Base-by-base conservation (phyloP, 1,284 basidiomycete species). In the Malassezia furfur region DNA sequence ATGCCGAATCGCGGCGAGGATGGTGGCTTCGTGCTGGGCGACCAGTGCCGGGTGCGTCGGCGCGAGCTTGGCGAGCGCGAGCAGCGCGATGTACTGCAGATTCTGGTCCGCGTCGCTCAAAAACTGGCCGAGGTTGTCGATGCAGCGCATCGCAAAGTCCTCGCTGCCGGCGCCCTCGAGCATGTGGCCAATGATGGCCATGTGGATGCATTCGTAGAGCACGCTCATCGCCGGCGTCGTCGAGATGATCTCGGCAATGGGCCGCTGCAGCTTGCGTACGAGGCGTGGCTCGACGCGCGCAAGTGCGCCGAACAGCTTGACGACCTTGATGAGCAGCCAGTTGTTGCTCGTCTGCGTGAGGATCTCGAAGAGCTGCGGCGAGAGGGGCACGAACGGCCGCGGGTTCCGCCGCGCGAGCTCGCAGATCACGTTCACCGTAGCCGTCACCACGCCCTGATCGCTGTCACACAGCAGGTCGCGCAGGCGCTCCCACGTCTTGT, bases 281-380 rank as follows among this genome's bases (percentile, higher is more conserved):
- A 99, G 80, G 12, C 94, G 84, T 14, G 88, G 88, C 76, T 98
- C 94, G 63, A 88, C 80, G 1, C 91, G 93, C 0, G 88, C 87
- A 6, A 74, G 59, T 22, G 62, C 56, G 9, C 64, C 71, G 50
- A 74, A 73, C 21, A 73, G 78, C 77, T 99, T 99, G 75, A 98
- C 85, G 47, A 96, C 86, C 79, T 99, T 99, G 78, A 99, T 99
- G 55, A 98, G 80, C 87, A 96, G 93, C 94, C 94, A 99, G 72
- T 98, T 99, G 76, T 98, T 98, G 28, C 85, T 87, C 30, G 88
- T 90, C 1, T 85, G 89, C 0, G 90, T 96, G 57, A 99, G 79
- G n/a, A 96, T 81, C 64, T 87, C 86, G 75, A 98, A 99, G 46
- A 98, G 78, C 67, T 90, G 88, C 1, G 94, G 94, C 2, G 93